Percentiles rank a stretch among this genome's conserved stretches.
Evolutionary conservation across 2,329 filamentous ascomycete genomes (phyloP).

Genomic region (Trichoderma polysporum): DNA sequence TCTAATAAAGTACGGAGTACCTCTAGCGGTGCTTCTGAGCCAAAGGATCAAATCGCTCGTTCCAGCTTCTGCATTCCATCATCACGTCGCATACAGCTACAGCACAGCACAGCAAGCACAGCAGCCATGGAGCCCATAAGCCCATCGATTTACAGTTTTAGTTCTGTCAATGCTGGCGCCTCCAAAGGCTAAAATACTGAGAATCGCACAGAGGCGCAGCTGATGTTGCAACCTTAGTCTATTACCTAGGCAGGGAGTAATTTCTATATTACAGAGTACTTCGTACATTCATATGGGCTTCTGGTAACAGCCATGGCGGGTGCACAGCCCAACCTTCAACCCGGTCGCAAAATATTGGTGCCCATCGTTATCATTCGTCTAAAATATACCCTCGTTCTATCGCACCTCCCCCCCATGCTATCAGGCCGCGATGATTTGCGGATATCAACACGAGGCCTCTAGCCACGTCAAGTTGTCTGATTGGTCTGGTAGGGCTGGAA

Average conservation of each 20-base stretch:
- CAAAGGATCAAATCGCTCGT: not conserved
- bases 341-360: not conserved
- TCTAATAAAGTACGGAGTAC: too few species aligned
- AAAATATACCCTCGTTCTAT: not conserved
- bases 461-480: constrained; percentile 10
- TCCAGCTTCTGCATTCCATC: not conserved
- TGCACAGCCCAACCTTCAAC: not conserved
- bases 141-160: not conserved
- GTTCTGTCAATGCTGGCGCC: not conserved
- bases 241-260: not conserved
- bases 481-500: not conserved
- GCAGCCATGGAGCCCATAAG: not conserved
- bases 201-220: not conserved
- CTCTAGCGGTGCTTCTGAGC: not conserved
- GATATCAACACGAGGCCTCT: not conserved
- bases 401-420: not conserved
- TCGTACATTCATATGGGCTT: not conserved
- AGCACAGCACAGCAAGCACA: too few species aligned
- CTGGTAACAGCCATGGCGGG: not conserved
- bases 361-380: not conserved
- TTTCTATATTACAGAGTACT: not conserved
- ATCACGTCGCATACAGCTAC: not conserved
- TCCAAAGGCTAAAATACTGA: not conserved
- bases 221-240: not conserved
- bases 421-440: not conserved